Percentiles rank a stretch among this genome's conserved stretches.
These are phyloP conservation scores for Microbotryomycetes sp. DNA, from an alignment of 1,284 basidiomycete genomes.

Conservation along the genomic window DNA sequence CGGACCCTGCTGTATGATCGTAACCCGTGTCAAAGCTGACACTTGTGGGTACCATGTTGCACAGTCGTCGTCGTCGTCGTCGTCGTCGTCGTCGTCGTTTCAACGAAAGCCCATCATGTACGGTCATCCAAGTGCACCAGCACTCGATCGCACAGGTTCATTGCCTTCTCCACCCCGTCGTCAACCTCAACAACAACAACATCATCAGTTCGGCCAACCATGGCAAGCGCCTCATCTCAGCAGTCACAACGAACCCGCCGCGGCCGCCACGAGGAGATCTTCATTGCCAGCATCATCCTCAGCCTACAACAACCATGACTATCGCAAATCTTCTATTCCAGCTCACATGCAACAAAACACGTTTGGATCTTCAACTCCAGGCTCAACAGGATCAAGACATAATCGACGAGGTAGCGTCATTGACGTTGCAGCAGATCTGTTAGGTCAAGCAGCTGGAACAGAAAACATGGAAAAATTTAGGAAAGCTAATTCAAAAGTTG, in stretches of 20 bases:
- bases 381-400: conserved; percentile 4
- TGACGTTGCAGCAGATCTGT: conserved; percentile 43
- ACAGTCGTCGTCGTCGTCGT: too few species aligned
- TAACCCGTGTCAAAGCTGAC: too few species aligned
- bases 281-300: neutral
- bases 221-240: too few species aligned
- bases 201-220: neutral
- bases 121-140: neutral
- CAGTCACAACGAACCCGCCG: too few species aligned
- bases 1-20: too few species aligned
- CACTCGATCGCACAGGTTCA: neutral
- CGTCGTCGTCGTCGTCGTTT: too few species aligned
- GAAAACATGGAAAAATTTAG: conserved; percentile 66
- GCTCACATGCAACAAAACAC: conserved; percentile 1
- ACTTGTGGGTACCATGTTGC: too few species aligned
- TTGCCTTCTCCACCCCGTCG: neutral
- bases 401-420: conserved; percentile 33
- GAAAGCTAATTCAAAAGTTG: conserved; percentile 62
- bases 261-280: neutral
- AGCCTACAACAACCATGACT: too few species aligned
- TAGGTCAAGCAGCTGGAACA: conserved; percentile 44
- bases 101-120: neutral
- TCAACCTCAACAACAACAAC: neutral
- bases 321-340: conserved; percentile 2
- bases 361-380: neutral